Conservation (phyloP, 2,329 filamentous ascomycete species). For the Nigrospora sphaerica region DNA sequence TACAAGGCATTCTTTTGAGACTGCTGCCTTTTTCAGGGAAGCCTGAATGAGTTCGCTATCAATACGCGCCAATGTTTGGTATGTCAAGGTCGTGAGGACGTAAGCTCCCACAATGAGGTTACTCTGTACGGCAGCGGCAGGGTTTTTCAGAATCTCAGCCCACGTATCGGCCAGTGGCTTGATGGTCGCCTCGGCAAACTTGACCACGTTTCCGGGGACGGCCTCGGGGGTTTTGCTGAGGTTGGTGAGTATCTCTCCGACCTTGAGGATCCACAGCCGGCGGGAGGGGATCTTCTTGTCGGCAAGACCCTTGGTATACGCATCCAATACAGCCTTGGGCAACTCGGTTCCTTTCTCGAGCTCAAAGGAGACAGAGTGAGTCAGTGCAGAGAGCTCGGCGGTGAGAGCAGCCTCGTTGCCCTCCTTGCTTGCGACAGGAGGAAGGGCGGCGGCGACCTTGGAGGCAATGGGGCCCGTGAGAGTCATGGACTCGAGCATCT, state of each 20-base stretch:
- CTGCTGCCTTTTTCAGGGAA: constrained; percentile 51
- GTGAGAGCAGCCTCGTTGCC: constrained; percentile 77
- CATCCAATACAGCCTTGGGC: constrained; percentile 60
- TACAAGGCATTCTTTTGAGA: constrained; percentile 59
- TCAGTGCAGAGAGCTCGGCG: constrained; percentile 67
- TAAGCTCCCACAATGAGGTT: constrained; percentile 77
- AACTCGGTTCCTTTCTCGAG: constrained; percentile 54
- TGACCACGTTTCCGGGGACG: constrained; percentile 37
- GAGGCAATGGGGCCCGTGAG: constrained; percentile 54
- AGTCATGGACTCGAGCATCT: constrained; percentile 65
- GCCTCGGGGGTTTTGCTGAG: constrained; percentile 36
- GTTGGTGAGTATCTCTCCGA: constrained; percentile 63
- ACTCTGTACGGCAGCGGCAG: constrained; percentile 70
- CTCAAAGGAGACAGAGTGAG: constrained; percentile 55
- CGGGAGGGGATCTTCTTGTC: constrained; percentile 79
- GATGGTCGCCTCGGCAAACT: constrained; percentile 46
- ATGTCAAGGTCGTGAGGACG: constrained; percentile 60
- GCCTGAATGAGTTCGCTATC: constrained; percentile 41
- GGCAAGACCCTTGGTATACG: constrained; percentile 70
- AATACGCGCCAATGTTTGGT: constrained; percentile 45
- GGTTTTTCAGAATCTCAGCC: constrained; percentile 72
- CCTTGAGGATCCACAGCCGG: constrained; percentile 71
- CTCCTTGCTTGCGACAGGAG: constrained; percentile 69
- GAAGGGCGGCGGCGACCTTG: constrained; percentile 60
- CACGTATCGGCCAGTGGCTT: constrained; percentile 61